Percentiles rank a stretch among this genome's conserved stretches.
Conservation (phyloP, 1,284 basidiomycete species). For the Naganishia albida region DNA sequence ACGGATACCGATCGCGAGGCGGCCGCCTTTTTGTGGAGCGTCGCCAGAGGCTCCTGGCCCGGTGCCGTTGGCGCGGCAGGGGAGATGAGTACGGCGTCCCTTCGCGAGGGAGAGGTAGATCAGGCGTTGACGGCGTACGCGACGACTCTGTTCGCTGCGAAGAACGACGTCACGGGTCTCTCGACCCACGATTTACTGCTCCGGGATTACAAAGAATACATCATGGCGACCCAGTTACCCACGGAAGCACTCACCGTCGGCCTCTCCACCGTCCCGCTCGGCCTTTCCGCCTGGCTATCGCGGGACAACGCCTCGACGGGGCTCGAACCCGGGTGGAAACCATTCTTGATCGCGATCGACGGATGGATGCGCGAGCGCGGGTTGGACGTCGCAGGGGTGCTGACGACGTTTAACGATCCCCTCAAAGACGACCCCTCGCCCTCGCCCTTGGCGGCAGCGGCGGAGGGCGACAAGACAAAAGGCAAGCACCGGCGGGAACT, state of each 20-base stretch:
- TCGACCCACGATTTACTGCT: slow-evolving; percentile 73
- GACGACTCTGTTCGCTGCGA: slow-evolving; percentile 62
- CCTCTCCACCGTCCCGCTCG: slow-evolving; percentile 74
- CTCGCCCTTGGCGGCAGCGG: background rate
- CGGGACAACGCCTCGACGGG: slow-evolving; percentile 36
- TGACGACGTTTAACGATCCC: slow-evolving; percentile 63
- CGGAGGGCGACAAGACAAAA: slow-evolving; percentile 47
- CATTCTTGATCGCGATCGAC: slow-evolving; percentile 59
- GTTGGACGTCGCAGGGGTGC: slow-evolving; percentile 70
- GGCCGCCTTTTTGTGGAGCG: slow-evolving; percentile 60
- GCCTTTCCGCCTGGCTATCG: slow-evolving; percentile 62
- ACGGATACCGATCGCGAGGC: slow-evolving; percentile 64
- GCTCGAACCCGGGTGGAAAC: slow-evolving; percentile 52
- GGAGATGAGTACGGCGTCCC: slow-evolving; percentile 1
- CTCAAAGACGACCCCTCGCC: slow-evolving; percentile 50
- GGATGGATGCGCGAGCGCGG: slow-evolving; percentile 67
- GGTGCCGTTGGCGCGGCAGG: background rate
- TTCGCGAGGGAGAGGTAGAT: slow-evolving; percentile 34
- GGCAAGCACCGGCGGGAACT: slow-evolving; percentile 70
- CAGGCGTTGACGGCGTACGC: slow-evolving; percentile 55
- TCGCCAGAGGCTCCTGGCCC: slow-evolving; percentile 24
- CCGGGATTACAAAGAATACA: slow-evolving; percentile 91
- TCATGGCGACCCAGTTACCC: slow-evolving; percentile 56
- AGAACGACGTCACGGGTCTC: slow-evolving; percentile 70
- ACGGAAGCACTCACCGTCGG: slow-evolving; percentile 59